Evolutionary conservation across 805 yeast genomes (phyloP), one percentile per base, ranked within the genome.

Genomic region (Zygotorulaspora sp.): DNA sequence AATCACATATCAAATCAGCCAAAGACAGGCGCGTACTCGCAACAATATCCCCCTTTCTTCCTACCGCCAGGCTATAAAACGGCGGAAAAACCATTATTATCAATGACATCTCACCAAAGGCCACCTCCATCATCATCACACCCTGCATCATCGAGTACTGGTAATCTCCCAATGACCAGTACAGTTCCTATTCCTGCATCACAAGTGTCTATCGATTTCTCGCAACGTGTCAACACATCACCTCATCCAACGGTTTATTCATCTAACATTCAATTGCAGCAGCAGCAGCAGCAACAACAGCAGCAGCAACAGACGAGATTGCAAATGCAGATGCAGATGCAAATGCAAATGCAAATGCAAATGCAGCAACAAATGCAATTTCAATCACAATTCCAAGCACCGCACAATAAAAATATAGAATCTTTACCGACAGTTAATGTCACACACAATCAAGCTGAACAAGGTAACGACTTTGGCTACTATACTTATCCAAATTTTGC

Each of bases 171-270:
- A 8, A 21, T 7, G 23, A 7, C 23, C 7, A 10, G 7, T 10
- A 21, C 5, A 35, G 17, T 42, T 44, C 22, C 58, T 53, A 30
- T 58, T 52, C 24, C 60, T 51, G 35, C 53, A 54, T 2, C 47
- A 52, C 39, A 58, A 57, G 5, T 58, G 52, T 38, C 47, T 52
- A 24, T 53, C 56, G 30, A 17, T 32, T 33, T 54, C 11, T 44
- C 30, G 15, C 31, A 54, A 22, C 47, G 61, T 38, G 30, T 54
- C 52, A 5, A 28, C 29, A 7, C 36, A 16, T 9, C 16, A 5
- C n/a, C 6, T 26, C 30, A 5, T 14, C 32, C 48, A 35, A 23
- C 35, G 22, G 5, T 18, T 8, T 8, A 19, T 9, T 27, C 34
- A 27, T 24, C 28, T 18, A 30, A 29, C 18, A 27, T 33, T 22